phyloP scores from a whole-genome alignment of 352 stramenopile genomes.

The Phytophthora tentaculata region DNA sequence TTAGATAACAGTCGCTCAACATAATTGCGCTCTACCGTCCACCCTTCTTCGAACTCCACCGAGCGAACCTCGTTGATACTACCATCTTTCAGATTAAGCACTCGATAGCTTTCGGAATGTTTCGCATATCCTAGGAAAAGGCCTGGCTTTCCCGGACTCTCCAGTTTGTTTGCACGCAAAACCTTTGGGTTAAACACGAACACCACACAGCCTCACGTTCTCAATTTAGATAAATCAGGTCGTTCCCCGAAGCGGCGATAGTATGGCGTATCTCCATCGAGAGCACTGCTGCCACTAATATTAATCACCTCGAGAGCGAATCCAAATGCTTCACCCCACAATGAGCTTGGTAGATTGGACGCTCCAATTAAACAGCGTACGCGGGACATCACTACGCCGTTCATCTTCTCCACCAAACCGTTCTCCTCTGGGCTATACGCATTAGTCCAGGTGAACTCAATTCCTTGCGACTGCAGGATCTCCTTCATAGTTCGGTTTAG shows the following conservation, averaged over 20 bases:
- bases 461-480: neutral
- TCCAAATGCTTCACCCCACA: neutral
- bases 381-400: neutral
- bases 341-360: neutral
- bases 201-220: neutral
- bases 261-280: neutral
- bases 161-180: neutral
- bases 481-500: neutral
- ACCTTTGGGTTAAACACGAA: neutral
- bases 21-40: too few species aligned
- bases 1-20: too few species aligned
- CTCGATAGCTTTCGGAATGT: neutral
- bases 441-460: constrained; percentile 1
- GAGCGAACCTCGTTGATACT: too few species aligned
- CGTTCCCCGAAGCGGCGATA: neutral
- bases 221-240: neutral
- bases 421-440: constrained; percentile 8
- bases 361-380: neutral
- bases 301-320: neutral
- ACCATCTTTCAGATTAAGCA: too few species aligned
- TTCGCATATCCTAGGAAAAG: neutral
- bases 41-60: too few species aligned
- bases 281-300: neutral
- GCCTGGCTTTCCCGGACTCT: neutral
- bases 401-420: constrained; percentile 4